Evolutionary conservation across 1,284 basidiomycete genomes (phyloP).

Genomic region (Dichomitus squalens): DNA sequence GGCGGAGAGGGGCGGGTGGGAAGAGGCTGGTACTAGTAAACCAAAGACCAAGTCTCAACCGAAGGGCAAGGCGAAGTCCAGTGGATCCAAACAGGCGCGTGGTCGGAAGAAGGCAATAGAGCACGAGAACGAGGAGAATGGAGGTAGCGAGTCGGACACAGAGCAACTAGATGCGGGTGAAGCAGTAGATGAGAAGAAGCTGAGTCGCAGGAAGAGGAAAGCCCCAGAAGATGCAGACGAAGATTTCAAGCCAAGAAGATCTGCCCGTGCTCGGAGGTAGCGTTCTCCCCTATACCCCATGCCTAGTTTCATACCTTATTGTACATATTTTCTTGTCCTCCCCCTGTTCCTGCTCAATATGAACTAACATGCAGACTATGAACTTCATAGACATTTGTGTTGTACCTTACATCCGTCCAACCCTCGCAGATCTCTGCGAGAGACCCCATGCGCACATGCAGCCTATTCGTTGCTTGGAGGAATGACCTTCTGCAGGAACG

Average conservation of each 20-base stretch:
- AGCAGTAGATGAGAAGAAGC: neutral
- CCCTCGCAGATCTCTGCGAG: neutral
- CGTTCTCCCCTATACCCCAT: neutral
- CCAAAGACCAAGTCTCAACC: slow-evolving; percentile 8
- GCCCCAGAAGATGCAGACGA: slow-evolving; percentile 5
- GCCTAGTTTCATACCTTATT: neutral
- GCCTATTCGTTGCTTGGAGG: slow-evolving; percentile 18
- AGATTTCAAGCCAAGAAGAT: slow-evolving; percentile 10
- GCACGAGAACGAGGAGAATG: slow-evolving; percentile 3
- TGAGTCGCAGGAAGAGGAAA: slow-evolving; percentile 24
- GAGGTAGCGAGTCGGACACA: slow-evolving; percentile 4
- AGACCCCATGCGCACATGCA: neutral
- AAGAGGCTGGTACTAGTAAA: slow-evolving; percentile 28
- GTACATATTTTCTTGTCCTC: neutral
- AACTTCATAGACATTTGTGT: slow-evolving; percentile 1
- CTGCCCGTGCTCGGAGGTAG: slow-evolving; percentile 25
- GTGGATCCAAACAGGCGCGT: neutral
- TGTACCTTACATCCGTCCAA: slow-evolving; percentile 14
- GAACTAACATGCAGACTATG: neutral
- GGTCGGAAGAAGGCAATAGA: slow-evolving; percentile 5
- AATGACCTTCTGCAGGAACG: slow-evolving; percentile 55
- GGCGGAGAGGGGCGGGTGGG: slow-evolving; percentile 77
- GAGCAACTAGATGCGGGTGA: neutral
- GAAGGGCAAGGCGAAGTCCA: neutral
- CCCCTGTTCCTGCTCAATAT: neutral